Percentiles rank a stretch among this genome's conserved stretches.
These are phyloP conservation scores for Cryptosporidium tyzzeri DNA, from an alignment of 169 alveolate genomes.

Conservation along the genomic window DNA sequence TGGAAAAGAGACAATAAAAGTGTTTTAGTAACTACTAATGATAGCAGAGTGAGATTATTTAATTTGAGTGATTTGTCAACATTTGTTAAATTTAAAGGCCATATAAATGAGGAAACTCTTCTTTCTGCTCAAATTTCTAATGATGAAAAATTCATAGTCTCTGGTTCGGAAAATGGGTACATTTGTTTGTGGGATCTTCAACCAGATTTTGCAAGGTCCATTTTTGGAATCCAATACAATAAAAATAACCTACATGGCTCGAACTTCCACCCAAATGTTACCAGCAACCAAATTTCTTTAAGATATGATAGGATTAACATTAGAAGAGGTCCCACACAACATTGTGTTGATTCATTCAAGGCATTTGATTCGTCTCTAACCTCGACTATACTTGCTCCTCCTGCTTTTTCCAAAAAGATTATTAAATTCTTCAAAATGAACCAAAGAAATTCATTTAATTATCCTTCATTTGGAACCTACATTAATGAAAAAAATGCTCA, in stretches of 20 bases:
- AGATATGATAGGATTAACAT: constrained; percentile 17
- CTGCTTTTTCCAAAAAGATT: constrained; percentile 32
- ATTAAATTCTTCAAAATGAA: constrained; percentile 26
- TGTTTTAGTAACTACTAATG: constrained; percentile 69
- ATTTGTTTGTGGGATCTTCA: constrained; percentile 63
- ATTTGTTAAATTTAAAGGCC: constrained; percentile 62
- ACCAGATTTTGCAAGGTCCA: not conserved
- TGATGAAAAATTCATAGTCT: constrained; percentile 45
- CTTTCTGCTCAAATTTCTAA: constrained; percentile 72
- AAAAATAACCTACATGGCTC: not conserved
- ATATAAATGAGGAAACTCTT: constrained; percentile 54
- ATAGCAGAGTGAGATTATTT: constrained; percentile 62
- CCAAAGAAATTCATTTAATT: constrained; percentile 10
- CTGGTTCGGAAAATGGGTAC: constrained; percentile 74
- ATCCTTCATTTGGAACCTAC: constrained; percentile 45
- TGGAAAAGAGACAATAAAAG: constrained; percentile 69
- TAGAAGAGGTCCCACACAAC: constrained; percentile 73
- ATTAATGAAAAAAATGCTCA: constrained; percentile 25
- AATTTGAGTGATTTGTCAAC: constrained; percentile 72
- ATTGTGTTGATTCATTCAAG: constrained; percentile 66
- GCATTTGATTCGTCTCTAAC: constrained; percentile 68
- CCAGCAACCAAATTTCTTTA: not conserved
- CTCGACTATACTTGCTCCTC: constrained; percentile 54
- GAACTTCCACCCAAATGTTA: not conserved
- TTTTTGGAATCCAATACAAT: not conserved